Base-by-base conservation (phyloP, 495 filamentous ascomycete genomes). In the Penicillium macrosclerotiorum region DNA sequence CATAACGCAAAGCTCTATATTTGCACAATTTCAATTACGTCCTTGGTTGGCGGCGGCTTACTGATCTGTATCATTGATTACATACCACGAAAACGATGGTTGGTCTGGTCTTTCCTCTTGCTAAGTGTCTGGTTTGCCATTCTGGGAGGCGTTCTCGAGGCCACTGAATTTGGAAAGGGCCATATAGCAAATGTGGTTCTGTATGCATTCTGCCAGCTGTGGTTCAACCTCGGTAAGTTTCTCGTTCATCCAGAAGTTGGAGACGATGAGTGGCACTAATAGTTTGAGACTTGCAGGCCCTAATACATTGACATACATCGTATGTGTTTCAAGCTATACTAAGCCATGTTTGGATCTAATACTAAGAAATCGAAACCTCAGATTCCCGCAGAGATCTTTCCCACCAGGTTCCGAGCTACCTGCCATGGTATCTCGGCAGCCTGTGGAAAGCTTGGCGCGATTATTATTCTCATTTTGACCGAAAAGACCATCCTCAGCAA, bases 11-110 rank as follows among this genome's bases (percentile, higher is more conserved):
- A 47, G 34, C 41, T 57, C 9, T 63, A 58, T 13, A 40, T 71
- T 3, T 29, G 62, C 9, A 58, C 61, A 8, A 55, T 67, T 1
- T 62, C 59, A 5, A 50, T 55, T 57, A 9, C 19, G 64, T 24
- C 16, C 53, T 6, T 68, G 65, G 16, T 45, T 38, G 38, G 38
- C 13, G 20, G 38, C 20, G 14, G 7, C 8, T 2, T 41, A 1
- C 12, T 41, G n/a, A 30, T 59, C 13, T 8, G 54, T 13, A 47
- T 63, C 9, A 58, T 71, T 20, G 45, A 47, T 22, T 37, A 25
- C 20, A 22, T 47, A 17, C 45, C 34, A 19, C 35, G 45, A 12
- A 39, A 47, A 22, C 19, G 4, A 2, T 35, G 29, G 42, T 35
- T 45, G 14, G 42, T 45, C 6, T 45, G 9, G 19, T 34, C 29